Percentiles rank a stretch among this genome's conserved stretches.
Evolutionary conservation across 352 stramenopile genomes (phyloP).

Genomic region (Globisporangium alternatum): DNA sequence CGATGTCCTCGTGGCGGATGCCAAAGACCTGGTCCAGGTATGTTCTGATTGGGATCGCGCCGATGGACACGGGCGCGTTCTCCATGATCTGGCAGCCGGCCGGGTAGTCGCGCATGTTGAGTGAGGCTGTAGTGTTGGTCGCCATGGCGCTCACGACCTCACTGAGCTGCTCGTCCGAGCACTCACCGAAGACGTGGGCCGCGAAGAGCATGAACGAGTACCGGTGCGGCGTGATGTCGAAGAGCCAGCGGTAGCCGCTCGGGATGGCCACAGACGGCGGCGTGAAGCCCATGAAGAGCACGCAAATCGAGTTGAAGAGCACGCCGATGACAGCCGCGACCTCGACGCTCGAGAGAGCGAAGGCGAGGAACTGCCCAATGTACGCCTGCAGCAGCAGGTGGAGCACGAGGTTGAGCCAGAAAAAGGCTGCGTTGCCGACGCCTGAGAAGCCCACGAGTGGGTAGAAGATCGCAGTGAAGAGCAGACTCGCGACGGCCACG

Average conservation of each 20-base stretch:
- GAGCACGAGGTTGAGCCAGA: conserved; percentile 15
- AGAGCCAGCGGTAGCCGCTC: conserved; percentile 13
- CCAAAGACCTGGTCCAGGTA: conserved; percentile 20
- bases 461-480: conserved; percentile 27
- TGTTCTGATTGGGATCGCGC: conserved; percentile 14
- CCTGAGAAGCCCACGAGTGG: conserved; percentile 24
- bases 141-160: too few relatives aligned
- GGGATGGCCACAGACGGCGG: conserved; percentile 25
- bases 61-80: not conserved
- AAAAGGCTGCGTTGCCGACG: conserved; percentile 15
- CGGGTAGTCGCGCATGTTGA: too few relatives aligned
- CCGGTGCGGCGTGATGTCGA: conserved; percentile 22
- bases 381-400: conserved; percentile 20
- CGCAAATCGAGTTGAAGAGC: conserved; percentile 40
- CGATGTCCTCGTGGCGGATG: conserved; percentile 22
- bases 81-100: not conserved
- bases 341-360: conserved; percentile 15
- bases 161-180: not conserved
- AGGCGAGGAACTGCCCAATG: conserved; percentile 18
- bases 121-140: too few relatives aligned
- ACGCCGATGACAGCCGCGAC: conserved; percentile 17
- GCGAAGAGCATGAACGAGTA: conserved; percentile 18
- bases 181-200: conserved; percentile 12
- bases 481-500: conserved; percentile 12
- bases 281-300: conserved; percentile 49